Conservation (phyloP, 2,329 filamentous ascomycete species). For the Cladosporium sp. region DNA sequence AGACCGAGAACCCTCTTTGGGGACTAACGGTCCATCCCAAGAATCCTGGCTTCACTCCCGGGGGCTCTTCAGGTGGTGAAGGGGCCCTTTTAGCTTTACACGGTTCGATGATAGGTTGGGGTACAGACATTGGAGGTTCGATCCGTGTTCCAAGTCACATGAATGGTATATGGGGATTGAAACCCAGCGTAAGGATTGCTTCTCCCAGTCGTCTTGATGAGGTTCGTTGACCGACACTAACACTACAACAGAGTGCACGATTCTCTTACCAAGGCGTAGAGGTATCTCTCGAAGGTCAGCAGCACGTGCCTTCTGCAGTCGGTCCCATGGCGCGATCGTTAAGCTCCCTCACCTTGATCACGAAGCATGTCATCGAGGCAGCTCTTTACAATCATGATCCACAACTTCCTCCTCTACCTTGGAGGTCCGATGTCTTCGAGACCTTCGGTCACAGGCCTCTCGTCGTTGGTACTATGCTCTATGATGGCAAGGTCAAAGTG, state of each 20-base stretch:
- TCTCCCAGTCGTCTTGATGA: background rate
- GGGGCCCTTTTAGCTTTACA: constrained; percentile 36
- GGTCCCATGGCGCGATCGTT: constrained; percentile 56
- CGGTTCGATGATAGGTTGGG: constrained; percentile 45
- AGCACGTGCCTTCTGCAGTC: constrained; percentile 60
- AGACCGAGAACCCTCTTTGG: constrained; percentile 52
- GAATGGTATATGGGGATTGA: constrained; percentile 48
- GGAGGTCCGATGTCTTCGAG: constrained; percentile 31
- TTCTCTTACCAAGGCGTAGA: constrained; percentile 56
- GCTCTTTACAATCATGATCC: constrained; percentile 42
- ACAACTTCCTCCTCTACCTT: constrained; percentile 37
- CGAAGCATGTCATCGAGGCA: constrained; percentile 26
- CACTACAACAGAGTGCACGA: constrained; percentile 27
- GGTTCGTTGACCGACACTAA: background rate
- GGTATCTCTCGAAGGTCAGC: constrained; percentile 60
- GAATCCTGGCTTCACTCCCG: constrained; percentile 41
- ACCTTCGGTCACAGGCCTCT: constrained; percentile 14
- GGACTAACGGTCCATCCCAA: constrained; percentile 47
- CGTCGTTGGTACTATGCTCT: constrained; percentile 21
- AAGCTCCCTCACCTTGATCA: constrained; percentile 44
- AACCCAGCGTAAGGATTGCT: constrained; percentile 39
- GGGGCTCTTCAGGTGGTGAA: constrained; percentile 47
- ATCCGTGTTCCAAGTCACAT: constrained; percentile 48
- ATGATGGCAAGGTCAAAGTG: constrained; percentile 23
- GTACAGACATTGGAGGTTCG: constrained; percentile 51